Conservation (phyloP, 208 protist genomes). For the Sergeia podlipaevii region DNA sequence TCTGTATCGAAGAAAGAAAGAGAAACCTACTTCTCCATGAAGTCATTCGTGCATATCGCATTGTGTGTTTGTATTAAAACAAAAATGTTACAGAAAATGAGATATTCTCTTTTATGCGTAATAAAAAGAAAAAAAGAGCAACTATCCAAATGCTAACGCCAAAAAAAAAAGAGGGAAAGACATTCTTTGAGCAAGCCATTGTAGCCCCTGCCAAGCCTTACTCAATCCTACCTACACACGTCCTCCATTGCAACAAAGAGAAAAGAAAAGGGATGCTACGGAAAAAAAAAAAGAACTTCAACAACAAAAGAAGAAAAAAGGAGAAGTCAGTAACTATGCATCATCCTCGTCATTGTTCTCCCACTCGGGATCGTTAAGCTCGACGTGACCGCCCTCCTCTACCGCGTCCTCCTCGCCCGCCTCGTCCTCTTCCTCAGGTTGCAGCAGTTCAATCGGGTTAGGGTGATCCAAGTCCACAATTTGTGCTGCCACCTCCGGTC, state of each 20-base stretch:
- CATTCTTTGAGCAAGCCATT: too few relatives aligned
- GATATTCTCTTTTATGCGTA: too few relatives aligned
- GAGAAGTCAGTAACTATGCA: too few relatives aligned
- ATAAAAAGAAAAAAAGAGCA: too few relatives aligned
- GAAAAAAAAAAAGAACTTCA: slow-evolving; percentile 3
- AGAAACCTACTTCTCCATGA: too few relatives aligned
- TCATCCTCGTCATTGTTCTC: slow-evolving; percentile 65
- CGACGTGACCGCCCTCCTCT: slow-evolving; percentile 23
- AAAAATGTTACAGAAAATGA: too few relatives aligned
- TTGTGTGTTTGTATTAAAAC: too few relatives aligned
- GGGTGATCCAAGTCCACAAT: slow-evolving; percentile 76
- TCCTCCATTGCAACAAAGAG: neutral
- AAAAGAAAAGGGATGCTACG: neutral
- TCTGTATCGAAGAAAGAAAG: too few relatives aligned
- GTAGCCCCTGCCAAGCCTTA: neutral
- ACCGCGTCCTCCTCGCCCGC: slow-evolving; percentile 27
- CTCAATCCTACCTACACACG: neutral
- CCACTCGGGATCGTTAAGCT: slow-evolving; percentile 70
- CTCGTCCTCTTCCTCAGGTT: slow-evolving; percentile 44
- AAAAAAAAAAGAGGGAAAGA: too few relatives aligned
- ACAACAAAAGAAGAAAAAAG: too few relatives aligned
- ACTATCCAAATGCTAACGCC: too few relatives aligned
- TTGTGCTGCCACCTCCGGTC: slow-evolving; percentile 58
- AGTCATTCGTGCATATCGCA: too few relatives aligned
- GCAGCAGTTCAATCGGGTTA: slow-evolving; percentile 80